phyloP scores from a whole-genome alignment of 2,329 filamentous ascomycete genomes.

The Elsinoe batatas region DNA sequence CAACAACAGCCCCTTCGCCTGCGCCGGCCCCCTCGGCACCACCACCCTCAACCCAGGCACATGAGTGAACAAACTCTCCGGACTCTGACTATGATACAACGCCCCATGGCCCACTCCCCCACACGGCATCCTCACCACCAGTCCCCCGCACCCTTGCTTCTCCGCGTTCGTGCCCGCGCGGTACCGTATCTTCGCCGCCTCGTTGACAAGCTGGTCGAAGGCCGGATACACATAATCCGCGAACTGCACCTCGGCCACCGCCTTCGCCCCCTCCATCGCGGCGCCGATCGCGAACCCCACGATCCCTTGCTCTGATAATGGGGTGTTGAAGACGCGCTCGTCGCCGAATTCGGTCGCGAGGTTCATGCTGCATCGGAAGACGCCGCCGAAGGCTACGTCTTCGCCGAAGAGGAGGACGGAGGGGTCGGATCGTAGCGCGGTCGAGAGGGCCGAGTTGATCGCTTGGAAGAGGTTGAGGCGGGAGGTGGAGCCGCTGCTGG shows the following conservation, averaged over 20 bases:
- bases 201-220: conserved; percentile 89
- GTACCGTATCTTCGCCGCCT: conserved; percentile 81
- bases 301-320: conserved; percentile 87
- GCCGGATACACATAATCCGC: conserved; percentile 90
- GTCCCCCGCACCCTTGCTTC: conserved; percentile 50
- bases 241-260: conserved; percentile 91
- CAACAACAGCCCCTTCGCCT: conserved; percentile 79
- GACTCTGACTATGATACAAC: conserved; percentile 80
- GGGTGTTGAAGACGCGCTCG: conserved; percentile 92
- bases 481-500: conserved; percentile 49
- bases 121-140: conserved; percentile 84
- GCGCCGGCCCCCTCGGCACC: conserved; percentile 72
- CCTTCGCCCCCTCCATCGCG: conserved; percentile 83
- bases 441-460: conserved; percentile 79
- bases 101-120: conserved; percentile 84
- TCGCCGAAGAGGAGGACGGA: conserved; percentile 88
- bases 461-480: conserved; percentile 91
- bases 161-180: conserved; percentile 47
- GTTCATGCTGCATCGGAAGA: conserved; percentile 90
- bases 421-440: conserved; percentile 73
- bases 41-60: conserved; percentile 78
- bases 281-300: conserved; percentile 86
- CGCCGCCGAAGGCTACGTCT: conserved; percentile 92
- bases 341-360: conserved; percentile 78
- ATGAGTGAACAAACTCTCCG: conserved; percentile 80